Percentiles rank a stretch among this genome's conserved stretches.
Evolutionary conservation across 495 filamentous ascomycete species (phyloP).

Genomic region (Cenococcum geophilum): DNA sequence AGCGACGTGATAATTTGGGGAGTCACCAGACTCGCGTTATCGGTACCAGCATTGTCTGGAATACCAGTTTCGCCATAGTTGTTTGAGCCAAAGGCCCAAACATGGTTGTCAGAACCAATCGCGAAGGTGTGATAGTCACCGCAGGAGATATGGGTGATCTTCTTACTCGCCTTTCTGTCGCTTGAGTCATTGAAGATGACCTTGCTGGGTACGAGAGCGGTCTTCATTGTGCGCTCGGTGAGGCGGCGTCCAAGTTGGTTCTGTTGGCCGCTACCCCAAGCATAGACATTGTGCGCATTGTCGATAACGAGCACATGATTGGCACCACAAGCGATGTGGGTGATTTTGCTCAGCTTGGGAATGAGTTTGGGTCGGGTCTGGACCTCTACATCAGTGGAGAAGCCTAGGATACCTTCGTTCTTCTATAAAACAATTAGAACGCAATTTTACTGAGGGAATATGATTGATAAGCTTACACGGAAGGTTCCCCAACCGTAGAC

Average conservation of each 20-base stretch:
- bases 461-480: conserved; percentile 42
- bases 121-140: conserved; percentile 75
- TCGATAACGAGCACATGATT: conserved; percentile 70
- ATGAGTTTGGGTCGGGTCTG: conserved; percentile 46
- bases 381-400: conserved; percentile 41
- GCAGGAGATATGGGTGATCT: conserved; percentile 50
- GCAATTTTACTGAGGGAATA: conserved; percentile 8
- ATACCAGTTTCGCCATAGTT: conserved; percentile 78
- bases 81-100: conserved; percentile 84
- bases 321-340: conserved; percentile 52
- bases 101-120: conserved; percentile 60
- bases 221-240: conserved; percentile 53
- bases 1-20: conserved; percentile 59
- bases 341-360: conserved; percentile 56
- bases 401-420: conserved; percentile 67
- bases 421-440: conserved; percentile 39
- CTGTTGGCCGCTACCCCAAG: conserved; percentile 70
- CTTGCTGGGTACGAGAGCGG: conserved; percentile 60
- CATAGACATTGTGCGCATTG: conserved; percentile 56
- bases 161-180: conserved; percentile 43
- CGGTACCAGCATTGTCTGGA: conserved; percentile 59
- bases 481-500: conserved; percentile 73
- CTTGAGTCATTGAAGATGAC: conserved; percentile 48
- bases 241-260: conserved; percentile 67
- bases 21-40: conserved; percentile 51